These are phyloP conservation scores for Colletotrichum costaricense DNA, from an alignment of 2,329 filamentous ascomycete species.

Conservation along the genomic window DNA sequence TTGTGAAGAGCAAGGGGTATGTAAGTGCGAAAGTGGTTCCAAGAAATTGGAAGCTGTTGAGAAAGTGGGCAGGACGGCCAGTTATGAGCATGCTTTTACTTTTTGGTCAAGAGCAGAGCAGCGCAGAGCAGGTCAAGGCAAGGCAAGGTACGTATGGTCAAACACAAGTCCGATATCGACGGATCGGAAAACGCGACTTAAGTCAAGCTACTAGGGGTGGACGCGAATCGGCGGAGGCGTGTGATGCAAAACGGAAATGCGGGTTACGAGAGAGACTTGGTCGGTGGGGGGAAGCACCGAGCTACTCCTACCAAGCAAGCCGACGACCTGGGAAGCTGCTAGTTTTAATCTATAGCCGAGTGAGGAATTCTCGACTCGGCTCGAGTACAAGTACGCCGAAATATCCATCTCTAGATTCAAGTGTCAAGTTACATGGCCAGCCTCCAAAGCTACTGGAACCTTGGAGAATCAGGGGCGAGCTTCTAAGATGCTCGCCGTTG, in stretches of 20 bases:
- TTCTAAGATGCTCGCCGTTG: neutral
- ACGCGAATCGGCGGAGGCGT: constrained; percentile 8
- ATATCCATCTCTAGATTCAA: neutral
- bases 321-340: neutral
- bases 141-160: neutral
- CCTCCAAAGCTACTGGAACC: neutral
- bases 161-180: constrained; percentile 21
- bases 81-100: constrained; percentile 3
- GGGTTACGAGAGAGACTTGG: constrained; percentile 16
- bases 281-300: neutral
- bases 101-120: constrained; percentile 13
- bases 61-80: constrained; percentile 7
- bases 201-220: neutral
- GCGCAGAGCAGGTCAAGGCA: too few relatives aligned
- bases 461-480: neutral
- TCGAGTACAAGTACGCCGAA: constrained; percentile 2
- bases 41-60: neutral
- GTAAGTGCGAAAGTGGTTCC: neutral
- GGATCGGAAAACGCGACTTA: constrained; percentile 19
- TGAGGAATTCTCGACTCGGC: constrained; percentile 2
- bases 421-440: too few relatives aligned
- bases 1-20: neutral
- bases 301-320: too few relatives aligned
- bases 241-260: constrained; percentile 27
- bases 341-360: neutral